Evolutionary conservation across 345 rosid species (phyloP).

Genomic region (Dimocarpus longan): DNA sequence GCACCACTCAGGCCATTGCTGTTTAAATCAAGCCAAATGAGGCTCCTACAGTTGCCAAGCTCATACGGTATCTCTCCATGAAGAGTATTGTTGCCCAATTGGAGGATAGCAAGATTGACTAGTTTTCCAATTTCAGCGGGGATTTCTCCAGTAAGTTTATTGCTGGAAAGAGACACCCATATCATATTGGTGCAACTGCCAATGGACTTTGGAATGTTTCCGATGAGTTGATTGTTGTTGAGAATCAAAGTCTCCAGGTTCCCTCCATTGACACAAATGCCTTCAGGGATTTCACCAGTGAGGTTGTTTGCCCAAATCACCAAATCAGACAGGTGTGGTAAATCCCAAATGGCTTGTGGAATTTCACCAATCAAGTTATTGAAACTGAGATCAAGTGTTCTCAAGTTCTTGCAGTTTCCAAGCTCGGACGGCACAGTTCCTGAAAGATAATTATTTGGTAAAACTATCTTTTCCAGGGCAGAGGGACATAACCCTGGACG

Average conservation of each 20-base stretch:
- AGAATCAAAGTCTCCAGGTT: conserved; percentile 80
- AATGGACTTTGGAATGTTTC: conserved; percentile 75
- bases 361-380: conserved; percentile 68
- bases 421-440: conserved; percentile 75
- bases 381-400: conserved; percentile 84
- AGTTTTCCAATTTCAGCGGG: conserved; percentile 74
- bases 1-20: conserved; percentile 70
- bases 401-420: conserved; percentile 70
- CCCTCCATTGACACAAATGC: conserved; percentile 71
- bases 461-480: conserved; percentile 59
- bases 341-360: conserved; percentile 66
- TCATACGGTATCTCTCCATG: conserved; percentile 71
- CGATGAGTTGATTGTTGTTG: conserved; percentile 79
- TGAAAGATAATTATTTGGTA: conserved; percentile 74
- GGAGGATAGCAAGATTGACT: conserved; percentile 68
- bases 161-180: conserved; percentile 92
- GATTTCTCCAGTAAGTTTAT: conserved; percentile 65
- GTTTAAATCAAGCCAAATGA: conserved; percentile 94
- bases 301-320: conserved; percentile 97
- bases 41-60: conserved; percentile 75
- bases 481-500: conserved; percentile 69
- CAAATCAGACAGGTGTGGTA: conserved; percentile 72
- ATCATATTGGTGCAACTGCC: conserved; percentile 75
- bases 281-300: conserved; percentile 76
- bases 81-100: conserved; percentile 86